Conservation (phyloP, 2,329 filamentous ascomycete genomes). For the Fusarium succisae region DNA sequence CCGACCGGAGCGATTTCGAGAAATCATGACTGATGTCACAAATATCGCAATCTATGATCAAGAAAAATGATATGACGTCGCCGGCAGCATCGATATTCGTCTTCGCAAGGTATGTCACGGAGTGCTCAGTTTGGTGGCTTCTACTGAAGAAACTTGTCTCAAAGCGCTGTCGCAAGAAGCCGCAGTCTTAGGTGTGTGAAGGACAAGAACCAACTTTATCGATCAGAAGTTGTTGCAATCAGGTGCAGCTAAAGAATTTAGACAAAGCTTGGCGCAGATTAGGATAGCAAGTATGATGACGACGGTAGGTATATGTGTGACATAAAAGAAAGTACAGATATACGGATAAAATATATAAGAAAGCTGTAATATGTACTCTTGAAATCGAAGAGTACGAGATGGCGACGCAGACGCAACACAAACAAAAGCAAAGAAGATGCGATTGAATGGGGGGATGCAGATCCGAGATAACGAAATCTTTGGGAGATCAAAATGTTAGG, state of each 20-base stretch:
- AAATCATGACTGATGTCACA: slow-evolving; percentile 18
- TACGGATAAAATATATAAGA: not conserved
- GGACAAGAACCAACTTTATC: not conserved
- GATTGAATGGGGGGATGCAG: not conserved
- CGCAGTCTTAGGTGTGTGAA: not conserved
- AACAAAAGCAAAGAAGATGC: slow-evolving; percentile 5
- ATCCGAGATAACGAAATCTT: slow-evolving; percentile 30
- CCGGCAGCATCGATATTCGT: not conserved
- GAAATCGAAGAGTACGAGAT: not conserved
- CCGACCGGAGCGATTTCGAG: slow-evolving; percentile 28
- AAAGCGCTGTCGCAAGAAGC: not conserved
- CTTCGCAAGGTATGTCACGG: not conserved
- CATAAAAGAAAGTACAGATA: not conserved
- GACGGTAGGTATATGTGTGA: not conserved
- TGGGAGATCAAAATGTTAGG: slow-evolving; percentile 27
- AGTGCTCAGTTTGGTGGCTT: not conserved
- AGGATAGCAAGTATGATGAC: not conserved
- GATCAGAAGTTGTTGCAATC: not conserved
- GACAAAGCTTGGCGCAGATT: not conserved
- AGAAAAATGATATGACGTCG: slow-evolving; percentile 17
- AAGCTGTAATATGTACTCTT: slow-evolving; percentile 6
- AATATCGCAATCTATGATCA: not conserved
- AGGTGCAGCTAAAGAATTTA: slow-evolving; percentile 5
- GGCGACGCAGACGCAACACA: not conserved
- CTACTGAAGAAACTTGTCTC: not conserved